These are phyloP conservation scores for Penicillium vulpinum DNA, from an alignment of 2,329 filamentous ascomycete species.

Conservation along the genomic window DNA sequence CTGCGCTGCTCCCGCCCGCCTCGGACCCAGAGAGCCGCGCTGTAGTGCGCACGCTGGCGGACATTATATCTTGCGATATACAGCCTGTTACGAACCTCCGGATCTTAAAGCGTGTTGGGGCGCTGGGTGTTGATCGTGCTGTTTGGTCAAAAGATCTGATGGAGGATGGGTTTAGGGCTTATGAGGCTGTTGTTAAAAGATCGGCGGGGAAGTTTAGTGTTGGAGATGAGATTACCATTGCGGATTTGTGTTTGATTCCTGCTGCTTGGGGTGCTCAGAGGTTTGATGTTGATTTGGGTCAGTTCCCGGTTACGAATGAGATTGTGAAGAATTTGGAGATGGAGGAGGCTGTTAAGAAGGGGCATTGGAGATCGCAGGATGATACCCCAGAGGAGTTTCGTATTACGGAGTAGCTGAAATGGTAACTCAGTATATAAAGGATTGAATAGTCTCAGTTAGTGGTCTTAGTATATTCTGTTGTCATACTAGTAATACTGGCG, in stretches of 20 bases:
- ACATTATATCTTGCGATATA: constrained; percentile 58
- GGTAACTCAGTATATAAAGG: background rate
- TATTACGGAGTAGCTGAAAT: constrained; percentile 10
- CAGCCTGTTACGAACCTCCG: constrained; percentile 63
- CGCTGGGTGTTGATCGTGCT: constrained; percentile 46
- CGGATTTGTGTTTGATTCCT: constrained; percentile 60
- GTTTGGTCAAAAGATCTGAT: constrained; percentile 57
- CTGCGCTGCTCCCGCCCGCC: constrained; percentile 52
- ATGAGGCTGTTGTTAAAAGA: constrained; percentile 48
- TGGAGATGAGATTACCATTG: constrained; percentile 57
- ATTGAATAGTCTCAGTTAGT: no score
- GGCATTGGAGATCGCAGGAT: constrained; percentile 56
- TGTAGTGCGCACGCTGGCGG: constrained; percentile 53
- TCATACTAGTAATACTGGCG: background rate
- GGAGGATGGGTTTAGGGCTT: constrained; percentile 56
- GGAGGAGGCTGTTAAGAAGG: constrained; percentile 54
- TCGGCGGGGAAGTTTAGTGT: constrained; percentile 55
- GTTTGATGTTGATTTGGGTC: constrained; percentile 54
- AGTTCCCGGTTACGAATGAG: constrained; percentile 50
- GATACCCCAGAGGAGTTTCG: constrained; percentile 55
- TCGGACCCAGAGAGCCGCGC: constrained; percentile 49
- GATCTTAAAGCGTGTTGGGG: constrained; percentile 52
- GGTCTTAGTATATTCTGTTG: background rate
- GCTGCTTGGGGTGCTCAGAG: constrained; percentile 59
- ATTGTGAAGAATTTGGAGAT: constrained; percentile 51